Conservation (phyloP, 345 rosid genomes). For the Lepidium sativum region DNA sequence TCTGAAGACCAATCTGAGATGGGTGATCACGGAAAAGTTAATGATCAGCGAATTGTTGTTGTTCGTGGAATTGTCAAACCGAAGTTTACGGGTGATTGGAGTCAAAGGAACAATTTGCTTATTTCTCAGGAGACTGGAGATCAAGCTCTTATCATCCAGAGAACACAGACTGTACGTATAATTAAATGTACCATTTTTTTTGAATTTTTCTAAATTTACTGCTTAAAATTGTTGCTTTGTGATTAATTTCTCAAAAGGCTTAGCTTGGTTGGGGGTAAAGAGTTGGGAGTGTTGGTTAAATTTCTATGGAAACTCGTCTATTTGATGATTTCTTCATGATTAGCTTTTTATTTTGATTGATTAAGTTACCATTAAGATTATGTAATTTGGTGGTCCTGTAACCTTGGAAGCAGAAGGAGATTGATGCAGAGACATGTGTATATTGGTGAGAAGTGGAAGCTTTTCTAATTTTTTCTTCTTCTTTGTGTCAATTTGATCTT, state of each 20-base stretch:
- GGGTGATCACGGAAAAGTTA: not conserved
- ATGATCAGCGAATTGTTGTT: slow-evolving; percentile 40
- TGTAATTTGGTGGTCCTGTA: too few species aligned
- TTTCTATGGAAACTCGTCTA: not conserved
- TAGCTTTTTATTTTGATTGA: too few species aligned
- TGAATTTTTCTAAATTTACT: not conserved
- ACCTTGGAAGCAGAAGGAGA: too few species aligned
- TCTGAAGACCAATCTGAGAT: slow-evolving; percentile 14
- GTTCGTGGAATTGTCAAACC: slow-evolving; percentile 61
- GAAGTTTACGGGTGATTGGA: slow-evolving; percentile 36
- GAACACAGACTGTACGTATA: slow-evolving; percentile 61
- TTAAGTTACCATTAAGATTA: too few species aligned
- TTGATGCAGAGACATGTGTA: too few species aligned
- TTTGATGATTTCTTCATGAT: too few species aligned
- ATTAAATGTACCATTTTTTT: not conserved
- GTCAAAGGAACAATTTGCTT: slow-evolving; percentile 35
- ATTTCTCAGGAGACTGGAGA: slow-evolving; percentile 69
- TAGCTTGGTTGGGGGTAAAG: not conserved
- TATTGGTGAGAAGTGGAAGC: not conserved
- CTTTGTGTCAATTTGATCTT: not conserved
- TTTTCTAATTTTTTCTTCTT: not conserved
- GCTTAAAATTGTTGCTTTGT: not conserved
- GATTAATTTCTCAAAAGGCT: not conserved
- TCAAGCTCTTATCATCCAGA: slow-evolving; percentile 71
- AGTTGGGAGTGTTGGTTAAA: not conserved